Percentiles rank a stretch among this genome's conserved stretches.
Evolutionary conservation across 1,139 yeast species (phyloP).

Genomic region (Nakaseomyces kungkrabaensis): DNA sequence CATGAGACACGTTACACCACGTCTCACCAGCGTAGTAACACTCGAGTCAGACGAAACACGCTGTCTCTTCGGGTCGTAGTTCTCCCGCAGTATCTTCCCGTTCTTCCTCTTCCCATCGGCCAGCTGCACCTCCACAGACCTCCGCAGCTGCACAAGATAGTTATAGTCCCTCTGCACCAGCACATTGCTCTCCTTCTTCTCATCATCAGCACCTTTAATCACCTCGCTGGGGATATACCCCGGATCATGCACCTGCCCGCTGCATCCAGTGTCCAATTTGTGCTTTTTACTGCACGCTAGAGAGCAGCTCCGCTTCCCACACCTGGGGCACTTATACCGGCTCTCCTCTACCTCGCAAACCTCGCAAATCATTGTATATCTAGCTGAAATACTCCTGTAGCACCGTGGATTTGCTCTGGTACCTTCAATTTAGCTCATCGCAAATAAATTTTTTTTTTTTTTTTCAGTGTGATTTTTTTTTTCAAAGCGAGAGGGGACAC

Average conservation of each 20-base stretch:
- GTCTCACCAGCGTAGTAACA: conserved; percentile 24
- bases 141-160: conserved; percentile 52
- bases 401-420: no score
- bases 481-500: not conserved
- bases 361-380: conserved; percentile 32
- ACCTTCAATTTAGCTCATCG: not conserved
- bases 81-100: conserved; percentile 22
- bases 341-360: conserved; percentile 40
- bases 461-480: not conserved
- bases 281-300: conserved; percentile 63
- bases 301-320: conserved; percentile 59
- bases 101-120: conserved; percentile 35
- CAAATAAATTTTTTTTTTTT: not conserved
- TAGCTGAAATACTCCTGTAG: no score
- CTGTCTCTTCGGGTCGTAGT: conserved; percentile 26
- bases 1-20: conserved; percentile 43
- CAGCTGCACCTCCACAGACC: conserved; percentile 45
- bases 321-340: conserved; percentile 82
- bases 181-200: conserved; percentile 31
- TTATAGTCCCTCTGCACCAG: conserved; percentile 77
- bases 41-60: conserved; percentile 13
- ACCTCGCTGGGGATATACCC: conserved; percentile 37
- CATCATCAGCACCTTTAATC: conserved; percentile 30
- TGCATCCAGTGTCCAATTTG: conserved; percentile 51
- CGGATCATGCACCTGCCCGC: conserved; percentile 52